Percentiles rank a stretch among this genome's conserved stretches.
Conservation (phyloP, 1,284 basidiomycete species). For the Apiotrichum mycotoxinovorans region DNA sequence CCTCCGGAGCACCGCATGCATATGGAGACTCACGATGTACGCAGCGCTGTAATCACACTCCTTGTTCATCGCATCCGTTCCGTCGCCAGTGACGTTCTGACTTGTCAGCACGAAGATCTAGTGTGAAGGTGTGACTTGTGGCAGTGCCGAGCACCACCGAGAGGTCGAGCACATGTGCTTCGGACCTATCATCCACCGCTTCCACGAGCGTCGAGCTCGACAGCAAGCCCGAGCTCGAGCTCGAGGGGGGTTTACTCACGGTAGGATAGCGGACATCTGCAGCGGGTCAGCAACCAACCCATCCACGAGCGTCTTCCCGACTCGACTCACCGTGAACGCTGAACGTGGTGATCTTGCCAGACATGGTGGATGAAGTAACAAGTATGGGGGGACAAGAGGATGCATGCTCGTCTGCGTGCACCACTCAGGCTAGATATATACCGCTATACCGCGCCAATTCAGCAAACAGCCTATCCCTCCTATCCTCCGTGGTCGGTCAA, state of each 20-base stretch:
- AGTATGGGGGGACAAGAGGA: neutral
- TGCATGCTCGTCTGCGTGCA: neutral
- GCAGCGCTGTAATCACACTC: conserved; percentile 94
- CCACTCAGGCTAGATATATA: neutral
- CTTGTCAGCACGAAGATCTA: too few species aligned
- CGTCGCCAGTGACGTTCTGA: conserved; percentile 67
- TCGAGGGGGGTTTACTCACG: conserved; percentile 45
- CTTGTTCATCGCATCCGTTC: conserved; percentile 88
- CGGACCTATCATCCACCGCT: too few species aligned
- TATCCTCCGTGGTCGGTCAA: too few species aligned
- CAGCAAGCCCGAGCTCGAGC: too few species aligned
- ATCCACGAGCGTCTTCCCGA: too few species aligned
- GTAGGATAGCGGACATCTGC: conserved; percentile 79
- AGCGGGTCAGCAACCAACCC: neutral
- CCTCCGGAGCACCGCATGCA: neutral
- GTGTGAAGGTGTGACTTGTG: too few species aligned
- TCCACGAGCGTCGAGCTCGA: too few species aligned
- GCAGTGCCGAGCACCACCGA: too few species aligned
- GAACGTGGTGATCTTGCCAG: conserved; percentile 45
- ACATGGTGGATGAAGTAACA: conserved; percentile 24
- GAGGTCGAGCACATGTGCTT: too few species aligned
- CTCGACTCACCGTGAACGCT: conserved; percentile 44
- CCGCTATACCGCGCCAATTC: too few species aligned
- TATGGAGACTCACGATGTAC: conserved; percentile 59
- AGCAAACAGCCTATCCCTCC: neutral